Percentiles rank a stretch among this genome's conserved stretches.
phyloP scores from a whole-genome alignment of 495 filamentous ascomycete species.

The Xylaria longipes region DNA sequence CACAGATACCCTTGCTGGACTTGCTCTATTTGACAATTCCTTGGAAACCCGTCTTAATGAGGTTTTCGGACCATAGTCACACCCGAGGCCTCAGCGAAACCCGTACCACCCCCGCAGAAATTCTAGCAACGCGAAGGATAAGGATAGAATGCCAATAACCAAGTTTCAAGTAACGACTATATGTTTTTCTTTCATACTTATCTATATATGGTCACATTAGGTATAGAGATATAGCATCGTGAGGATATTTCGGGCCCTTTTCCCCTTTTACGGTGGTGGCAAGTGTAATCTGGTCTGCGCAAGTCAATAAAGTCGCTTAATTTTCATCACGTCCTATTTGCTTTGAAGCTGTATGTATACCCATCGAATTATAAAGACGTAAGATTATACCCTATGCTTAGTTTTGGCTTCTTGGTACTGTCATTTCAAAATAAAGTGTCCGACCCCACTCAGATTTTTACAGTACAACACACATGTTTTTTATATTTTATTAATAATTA shows the following conservation, averaged over 20 bases:
- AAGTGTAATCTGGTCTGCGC: not conserved
- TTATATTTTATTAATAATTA: too few species aligned
- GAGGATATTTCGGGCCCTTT: not conserved
- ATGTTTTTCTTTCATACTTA: not conserved
- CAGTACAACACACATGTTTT: too few species aligned
- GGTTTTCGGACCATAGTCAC: not conserved
- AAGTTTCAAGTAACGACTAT: not conserved
- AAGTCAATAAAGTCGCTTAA: not conserved
- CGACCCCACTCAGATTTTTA: too few species aligned
- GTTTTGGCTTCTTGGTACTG: not conserved
- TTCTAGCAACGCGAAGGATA: not conserved
- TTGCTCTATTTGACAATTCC: not conserved
- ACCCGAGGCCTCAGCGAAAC: not conserved
- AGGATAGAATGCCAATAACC: not conserved
- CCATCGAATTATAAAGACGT: not conserved
- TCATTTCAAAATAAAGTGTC: too few species aligned
- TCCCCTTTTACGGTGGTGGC: not conserved
- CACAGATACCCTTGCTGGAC: not conserved
- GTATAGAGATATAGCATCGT: not conserved
- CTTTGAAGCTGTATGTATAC: not conserved
- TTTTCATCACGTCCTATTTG: not conserved
- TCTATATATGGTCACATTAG: not conserved
- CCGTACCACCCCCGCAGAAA: not conserved
- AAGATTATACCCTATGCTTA: not conserved
- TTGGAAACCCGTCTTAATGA: not conserved